A percentile compares a stretch with the other conserved stretches of the same genome.
phyloP scores from a whole-genome alignment of 345 rosid genomes.

The Acer saccharum region DNA sequence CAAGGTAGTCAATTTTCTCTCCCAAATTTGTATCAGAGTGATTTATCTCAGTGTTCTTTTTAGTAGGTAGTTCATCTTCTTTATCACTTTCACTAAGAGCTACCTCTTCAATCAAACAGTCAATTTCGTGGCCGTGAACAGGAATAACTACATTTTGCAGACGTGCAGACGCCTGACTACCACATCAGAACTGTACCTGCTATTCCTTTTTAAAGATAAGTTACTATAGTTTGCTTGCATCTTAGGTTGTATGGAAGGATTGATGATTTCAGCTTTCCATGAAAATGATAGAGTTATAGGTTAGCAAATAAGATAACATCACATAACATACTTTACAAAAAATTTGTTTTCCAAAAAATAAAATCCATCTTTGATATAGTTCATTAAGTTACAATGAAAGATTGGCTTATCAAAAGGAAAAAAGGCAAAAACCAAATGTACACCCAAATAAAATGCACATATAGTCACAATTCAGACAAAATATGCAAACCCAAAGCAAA shows the following conservation, averaged over 20 bases:
- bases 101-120: constrained; percentile 34
- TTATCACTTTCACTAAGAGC: constrained; percentile 39
- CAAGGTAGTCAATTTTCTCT: constrained; percentile 34
- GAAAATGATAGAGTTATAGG: background rate
- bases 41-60: constrained; percentile 14
- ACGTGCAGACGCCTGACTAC: constrained; percentile 41
- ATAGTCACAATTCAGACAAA: background rate
- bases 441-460: background rate
- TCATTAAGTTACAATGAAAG: no score
- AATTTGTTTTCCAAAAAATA: background rate
- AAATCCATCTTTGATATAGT: background rate
- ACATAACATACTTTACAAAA: background rate
- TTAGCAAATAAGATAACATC: constrained; percentile 8
- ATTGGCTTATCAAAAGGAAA: background rate
- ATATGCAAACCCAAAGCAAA: no score
- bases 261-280: constrained; percentile 20
- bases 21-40: constrained; percentile 23
- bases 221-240: constrained; percentile 6
- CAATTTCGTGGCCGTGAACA: constrained; percentile 21
- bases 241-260: constrained; percentile 8
- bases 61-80: constrained; percentile 27
- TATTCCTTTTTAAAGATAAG: constrained; percentile 6
- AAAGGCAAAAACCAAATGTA: background rate
- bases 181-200: background rate
- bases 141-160: constrained; percentile 26